phyloP scores from a whole-genome alignment of 495 filamentous ascomycete genomes.

The Achaetomiella virescens region DNA sequence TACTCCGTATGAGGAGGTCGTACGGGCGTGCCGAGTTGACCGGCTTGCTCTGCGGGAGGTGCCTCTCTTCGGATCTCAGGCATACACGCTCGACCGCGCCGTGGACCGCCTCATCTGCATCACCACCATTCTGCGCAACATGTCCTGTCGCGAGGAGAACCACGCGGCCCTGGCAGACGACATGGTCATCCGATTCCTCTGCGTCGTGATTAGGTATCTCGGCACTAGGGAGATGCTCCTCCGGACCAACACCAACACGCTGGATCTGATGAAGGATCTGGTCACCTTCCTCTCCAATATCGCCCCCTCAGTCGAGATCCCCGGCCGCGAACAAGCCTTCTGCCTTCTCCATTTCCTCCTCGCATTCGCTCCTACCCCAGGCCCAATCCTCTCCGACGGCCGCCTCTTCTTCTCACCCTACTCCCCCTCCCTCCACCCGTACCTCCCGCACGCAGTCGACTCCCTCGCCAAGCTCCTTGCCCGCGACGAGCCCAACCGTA shows the following conservation, averaged over 20 bases:
- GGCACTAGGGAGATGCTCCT: slow-evolving; percentile 86
- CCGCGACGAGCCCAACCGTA: slow-evolving; percentile 86
- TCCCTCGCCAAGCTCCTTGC: slow-evolving; percentile 86
- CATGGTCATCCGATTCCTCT: slow-evolving; percentile 70
- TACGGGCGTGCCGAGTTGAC: slow-evolving; percentile 69
- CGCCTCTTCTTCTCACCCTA: slow-evolving; percentile 72
- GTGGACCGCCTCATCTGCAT: slow-evolving; percentile 84
- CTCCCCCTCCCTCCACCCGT: slow-evolving; percentile 73
- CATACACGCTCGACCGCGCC: slow-evolving; percentile 78
- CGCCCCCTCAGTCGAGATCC: slow-evolving; percentile 70
- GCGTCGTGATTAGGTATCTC: slow-evolving; percentile 73
- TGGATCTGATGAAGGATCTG: slow-evolving; percentile 96
- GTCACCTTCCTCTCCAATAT: slow-evolving; percentile 85
- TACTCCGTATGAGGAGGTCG: slow-evolving; percentile 78
- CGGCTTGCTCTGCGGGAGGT: slow-evolving; percentile 61
- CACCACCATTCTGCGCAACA: slow-evolving; percentile 86
- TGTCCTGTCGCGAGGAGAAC: slow-evolving; percentile 74
- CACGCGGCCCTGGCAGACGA: slow-evolving; percentile 64
- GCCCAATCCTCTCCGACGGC: slow-evolving; percentile 46
- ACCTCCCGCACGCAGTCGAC: slow-evolving; percentile 84
- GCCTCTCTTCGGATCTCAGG: slow-evolving; percentile 65
- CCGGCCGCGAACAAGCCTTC: slow-evolving; percentile 81
- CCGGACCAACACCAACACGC: slow-evolving; percentile 68
- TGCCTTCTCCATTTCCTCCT: slow-evolving; percentile 84
- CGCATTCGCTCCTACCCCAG: slow-evolving; percentile 76